Base-by-base conservation (phyloP, 208 protist genomes). In the Porcisia hertigi region DNA sequence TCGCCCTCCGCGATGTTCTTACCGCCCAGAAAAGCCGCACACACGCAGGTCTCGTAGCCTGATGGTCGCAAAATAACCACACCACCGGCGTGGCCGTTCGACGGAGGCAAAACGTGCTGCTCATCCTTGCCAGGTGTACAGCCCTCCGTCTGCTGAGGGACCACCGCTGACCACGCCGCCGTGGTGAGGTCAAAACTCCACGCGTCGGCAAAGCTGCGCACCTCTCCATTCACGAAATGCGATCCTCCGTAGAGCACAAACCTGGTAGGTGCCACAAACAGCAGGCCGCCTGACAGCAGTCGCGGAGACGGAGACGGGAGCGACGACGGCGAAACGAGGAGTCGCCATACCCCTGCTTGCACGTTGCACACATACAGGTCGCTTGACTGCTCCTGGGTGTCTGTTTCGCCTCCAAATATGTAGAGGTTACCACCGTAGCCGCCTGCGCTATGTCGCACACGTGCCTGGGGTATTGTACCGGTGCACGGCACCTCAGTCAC, bases 401-500 rank as follows among this genome's bases (percentile, higher is more conserved):
- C 84, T 16, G 87, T 91, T 65, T 92, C 87, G 53, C 90, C 90
- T 30, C 85, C 90, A 78, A 94, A 94, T 45, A 94, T 71, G 73
- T 82, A 85, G 16, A 94, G 76, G 12, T 67, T 77, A 2, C 80
- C 79, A n/a, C 43, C 75, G n/a, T 47, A 18, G 3, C 52, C 60
- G 14, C 84, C 88, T 1, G 88, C 87, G 0, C 80, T 83, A 55
- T 94, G 90, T 20, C 86, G 83, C 41, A 81, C 76, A n/a, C 90
- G 88, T 49, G 86, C 77, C 12, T 69, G 53, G 16, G 90, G 90
- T 58, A 81, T 79, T 14, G 83, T 76, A 16, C 90, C 90, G 3
- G 76, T 84, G 23, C 81, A 82, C 41, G 18, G 12, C 39, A 92
- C 34, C 43, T 77, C 74, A 5, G 39, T 53, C 25, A 85, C 71